Evolutionary conservation across 257 asterid species (phyloP), one percentile per base, ranked within the genome.

Genomic region (Thymus quinquecostatus): DNA sequence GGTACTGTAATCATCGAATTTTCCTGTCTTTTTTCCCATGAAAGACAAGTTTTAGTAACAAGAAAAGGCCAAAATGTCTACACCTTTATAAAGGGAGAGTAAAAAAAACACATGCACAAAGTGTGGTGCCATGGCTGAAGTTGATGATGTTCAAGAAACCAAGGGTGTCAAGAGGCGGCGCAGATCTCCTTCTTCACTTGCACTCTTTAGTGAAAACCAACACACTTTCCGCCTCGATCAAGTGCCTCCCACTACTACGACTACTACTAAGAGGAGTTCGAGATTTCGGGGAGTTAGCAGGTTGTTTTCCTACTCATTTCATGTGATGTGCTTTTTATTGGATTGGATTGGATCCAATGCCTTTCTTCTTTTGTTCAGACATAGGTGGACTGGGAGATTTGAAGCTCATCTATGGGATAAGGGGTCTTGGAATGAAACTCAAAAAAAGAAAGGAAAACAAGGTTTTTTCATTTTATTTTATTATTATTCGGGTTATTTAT

Each of bases 331-430:
- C 41, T 38, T 38, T 1, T 34, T 34, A 38, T 38, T 38, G 6
- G 41, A 38, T 21, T 21, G 41, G 8, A 12, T 49, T 1, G 54
- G n/a, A 32, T 6, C 68, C 8, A 40, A 30, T 50, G 47, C 41
- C 13, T 14, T 3, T 38, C 6, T 38, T 32, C 30, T 7, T 38
- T 53, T 30, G 10, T 43, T n/a, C 71, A 90, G 96, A 60, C 97
- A 88, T 79, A 75, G 96, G 43, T 88, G 97, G 97, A 90, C 96
- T 0, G 96, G 96, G 68, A 85, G 97, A 29, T 88, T 53, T 65
- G 97, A 90, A 79, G 97, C 97, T 69, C 97, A 90, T 84, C 69
- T 88, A 66, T 90, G 97, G 96, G 97, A 90, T 82, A 90, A 90
- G 78, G 88, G 86, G 69, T 79, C 97, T 32, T 90, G 97, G 97